These are phyloP conservation scores for Eucalyptus curtisii DNA, from an alignment of 345 rosid species.

Conservation along the genomic window DNA sequence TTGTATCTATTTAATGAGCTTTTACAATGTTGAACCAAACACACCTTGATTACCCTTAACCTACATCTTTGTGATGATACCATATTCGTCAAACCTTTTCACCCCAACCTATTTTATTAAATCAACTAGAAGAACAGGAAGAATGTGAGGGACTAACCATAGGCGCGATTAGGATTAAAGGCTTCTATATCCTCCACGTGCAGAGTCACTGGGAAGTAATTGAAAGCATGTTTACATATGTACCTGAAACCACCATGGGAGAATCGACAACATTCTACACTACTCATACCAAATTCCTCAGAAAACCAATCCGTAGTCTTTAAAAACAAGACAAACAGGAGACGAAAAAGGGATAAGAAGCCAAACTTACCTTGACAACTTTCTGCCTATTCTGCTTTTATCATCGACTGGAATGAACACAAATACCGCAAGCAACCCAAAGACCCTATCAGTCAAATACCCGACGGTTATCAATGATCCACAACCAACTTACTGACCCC, in stretches of 20 bases:
- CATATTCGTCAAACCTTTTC: neutral
- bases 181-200: conserved; percentile 63
- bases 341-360: neutral
- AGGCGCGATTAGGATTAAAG: conserved; percentile 53
- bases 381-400: conserved; percentile 42
- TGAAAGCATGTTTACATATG: conserved; percentile 59
- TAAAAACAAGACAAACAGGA: neutral
- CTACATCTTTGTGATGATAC: neutral
- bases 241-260: conserved; percentile 28
- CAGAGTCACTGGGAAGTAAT: conserved; percentile 64
- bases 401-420: conserved; percentile 57
- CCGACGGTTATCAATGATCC: neutral
- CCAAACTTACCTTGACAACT: conserved; percentile 36
- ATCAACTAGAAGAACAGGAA: neutral
- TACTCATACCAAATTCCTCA: neutral
- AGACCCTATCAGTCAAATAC: conserved; percentile 16
- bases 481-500: neutral
- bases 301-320: neutral
- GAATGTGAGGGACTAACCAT: conserved; percentile 21
- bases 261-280: neutral
- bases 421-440: conserved; percentile 42
- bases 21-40: rapidly evolving
- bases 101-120: neutral
- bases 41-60: neutral
- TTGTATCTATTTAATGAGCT: rapidly evolving